These are phyloP conservation scores for Phytopythium sindhum DNA, from an alignment of 352 stramenopile species.

Conservation along the genomic window DNA sequence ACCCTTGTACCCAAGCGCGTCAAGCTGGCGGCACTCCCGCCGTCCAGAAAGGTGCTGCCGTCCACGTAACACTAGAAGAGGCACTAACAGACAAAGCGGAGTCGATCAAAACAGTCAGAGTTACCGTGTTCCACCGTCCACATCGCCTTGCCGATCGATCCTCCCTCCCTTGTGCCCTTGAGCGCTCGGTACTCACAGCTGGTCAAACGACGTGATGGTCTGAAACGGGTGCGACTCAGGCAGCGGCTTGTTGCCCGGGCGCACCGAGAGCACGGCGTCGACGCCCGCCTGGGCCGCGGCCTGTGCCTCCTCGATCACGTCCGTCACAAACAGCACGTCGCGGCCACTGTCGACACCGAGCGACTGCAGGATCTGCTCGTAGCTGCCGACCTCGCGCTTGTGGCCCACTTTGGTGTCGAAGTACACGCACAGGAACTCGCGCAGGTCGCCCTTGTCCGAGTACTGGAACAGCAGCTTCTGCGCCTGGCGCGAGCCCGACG, in stretches of 20 bases:
- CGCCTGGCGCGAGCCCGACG: constrained; percentile 86
- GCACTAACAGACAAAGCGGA: background rate
- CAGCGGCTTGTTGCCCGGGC: constrained; percentile 82
- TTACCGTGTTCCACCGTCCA: background rate
- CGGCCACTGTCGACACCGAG: constrained; percentile 74
- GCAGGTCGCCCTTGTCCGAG: constrained; percentile 79
- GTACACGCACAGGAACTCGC: constrained; percentile 68
- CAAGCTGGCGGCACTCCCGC: background rate
- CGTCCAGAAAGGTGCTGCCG: constrained; percentile 8
- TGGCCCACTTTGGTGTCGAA: constrained; percentile 84
- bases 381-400: constrained; percentile 72
- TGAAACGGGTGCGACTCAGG: constrained; percentile 49
- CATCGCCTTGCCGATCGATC: background rate
- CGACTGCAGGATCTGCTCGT: constrained; percentile 79
- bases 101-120: background rate
- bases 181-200: constrained; percentile 35
- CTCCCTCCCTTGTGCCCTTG: background rate
- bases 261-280: constrained; percentile 70
- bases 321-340: constrained; percentile 88
- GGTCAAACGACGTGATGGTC: constrained; percentile 55
- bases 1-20: background rate
- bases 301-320: constrained; percentile 83
- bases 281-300: constrained; percentile 69
- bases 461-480: constrained; percentile 88
- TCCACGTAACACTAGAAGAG: background rate